phyloP scores from a whole-genome alignment of 192 early-diverging fungal species.

The Phlyctochytrium planicorne region DNA sequence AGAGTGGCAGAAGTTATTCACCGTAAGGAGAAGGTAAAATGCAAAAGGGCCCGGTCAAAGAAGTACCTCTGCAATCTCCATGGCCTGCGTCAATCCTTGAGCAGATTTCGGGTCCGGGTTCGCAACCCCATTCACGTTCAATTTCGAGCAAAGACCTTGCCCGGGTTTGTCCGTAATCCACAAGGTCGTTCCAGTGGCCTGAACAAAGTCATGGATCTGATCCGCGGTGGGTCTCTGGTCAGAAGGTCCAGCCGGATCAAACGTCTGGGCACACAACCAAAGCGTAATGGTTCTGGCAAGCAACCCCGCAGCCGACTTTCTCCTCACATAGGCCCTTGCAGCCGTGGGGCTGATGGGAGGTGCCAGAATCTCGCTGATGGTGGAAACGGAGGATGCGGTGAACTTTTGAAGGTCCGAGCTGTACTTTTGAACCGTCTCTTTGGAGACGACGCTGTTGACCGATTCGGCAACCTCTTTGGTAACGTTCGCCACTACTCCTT shows the following conservation, averaged over 20 bases:
- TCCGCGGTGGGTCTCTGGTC: neutral
- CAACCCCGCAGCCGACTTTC: neutral
- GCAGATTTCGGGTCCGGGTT: slow-evolving; percentile 31
- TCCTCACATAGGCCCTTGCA: neutral
- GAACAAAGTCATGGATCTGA: slow-evolving; percentile 46
- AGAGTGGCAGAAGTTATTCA: neutral
- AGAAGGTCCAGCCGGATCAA: neutral
- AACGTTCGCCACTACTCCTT: slow-evolving; percentile 34
- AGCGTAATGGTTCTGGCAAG: slow-evolving; percentile 19
- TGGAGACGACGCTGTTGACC: slow-evolving; percentile 23
- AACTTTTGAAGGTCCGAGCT: slow-evolving; percentile 31
- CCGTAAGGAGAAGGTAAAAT: neutral
- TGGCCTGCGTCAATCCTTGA: slow-evolving; percentile 26
- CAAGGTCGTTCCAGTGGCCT: slow-evolving; percentile 37
- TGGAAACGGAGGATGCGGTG: slow-evolving; percentile 22
- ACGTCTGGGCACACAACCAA: slow-evolving; percentile 31
- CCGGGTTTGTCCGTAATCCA: slow-evolving; percentile 35
- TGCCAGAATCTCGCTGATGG: slow-evolving; percentile 43
- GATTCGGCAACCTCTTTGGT: slow-evolving; percentile 1
- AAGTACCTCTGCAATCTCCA: slow-evolving; percentile 35
- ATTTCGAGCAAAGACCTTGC: slow-evolving; percentile 27
- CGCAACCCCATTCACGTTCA: slow-evolving; percentile 43
- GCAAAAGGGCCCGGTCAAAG: neutral
- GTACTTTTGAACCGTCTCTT: slow-evolving; percentile 28
- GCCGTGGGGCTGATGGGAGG: slow-evolving; percentile 29